phyloP scores from a whole-genome alignment of 2,329 filamentous ascomycete genomes.

The Curvularia sp. region DNA sequence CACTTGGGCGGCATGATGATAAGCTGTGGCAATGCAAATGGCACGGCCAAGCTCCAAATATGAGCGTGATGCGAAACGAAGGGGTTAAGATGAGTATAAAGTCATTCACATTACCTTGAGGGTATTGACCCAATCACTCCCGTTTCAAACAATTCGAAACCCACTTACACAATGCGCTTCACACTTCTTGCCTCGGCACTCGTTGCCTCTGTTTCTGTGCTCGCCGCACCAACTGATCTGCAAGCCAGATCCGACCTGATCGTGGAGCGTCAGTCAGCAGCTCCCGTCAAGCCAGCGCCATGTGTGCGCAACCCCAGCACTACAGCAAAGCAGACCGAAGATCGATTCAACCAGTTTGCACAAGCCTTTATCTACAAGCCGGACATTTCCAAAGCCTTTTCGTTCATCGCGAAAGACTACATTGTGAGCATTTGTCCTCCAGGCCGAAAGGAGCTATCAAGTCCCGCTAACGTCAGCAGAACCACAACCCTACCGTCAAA shows the following conservation, averaged over 20 bases:
- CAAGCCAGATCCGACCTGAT: background rate
- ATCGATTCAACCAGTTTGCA: slow-evolving; percentile 30
- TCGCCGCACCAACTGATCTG: background rate
- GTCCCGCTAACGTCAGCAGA: slow-evolving; percentile 19
- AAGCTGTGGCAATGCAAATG: background rate
- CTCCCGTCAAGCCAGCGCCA: slow-evolving; percentile 33
- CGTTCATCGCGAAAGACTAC: slow-evolving; percentile 36
- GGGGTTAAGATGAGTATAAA: background rate
- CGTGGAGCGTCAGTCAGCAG: slow-evolving; percentile 18
- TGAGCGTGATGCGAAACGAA: background rate
- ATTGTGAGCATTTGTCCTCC: slow-evolving; percentile 25
- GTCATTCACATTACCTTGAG: background rate
- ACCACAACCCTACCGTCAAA: slow-evolving; percentile 38
- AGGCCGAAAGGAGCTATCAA: background rate
- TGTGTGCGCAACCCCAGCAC: slow-evolving; percentile 28
- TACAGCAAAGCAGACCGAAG: slow-evolving; percentile 24
- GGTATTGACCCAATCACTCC: no score
- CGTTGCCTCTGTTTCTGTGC: background rate
- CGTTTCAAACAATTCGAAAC: background rate
- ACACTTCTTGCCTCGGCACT: background rate
- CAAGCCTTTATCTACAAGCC: slow-evolving; percentile 40
- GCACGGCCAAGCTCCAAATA: background rate
- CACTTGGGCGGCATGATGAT: background rate
- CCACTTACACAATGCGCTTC: background rate
- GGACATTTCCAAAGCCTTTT: slow-evolving; percentile 40